Conservation (phyloP, 1,139 yeast species). For the Sugiyamaella novakii region DNA sequence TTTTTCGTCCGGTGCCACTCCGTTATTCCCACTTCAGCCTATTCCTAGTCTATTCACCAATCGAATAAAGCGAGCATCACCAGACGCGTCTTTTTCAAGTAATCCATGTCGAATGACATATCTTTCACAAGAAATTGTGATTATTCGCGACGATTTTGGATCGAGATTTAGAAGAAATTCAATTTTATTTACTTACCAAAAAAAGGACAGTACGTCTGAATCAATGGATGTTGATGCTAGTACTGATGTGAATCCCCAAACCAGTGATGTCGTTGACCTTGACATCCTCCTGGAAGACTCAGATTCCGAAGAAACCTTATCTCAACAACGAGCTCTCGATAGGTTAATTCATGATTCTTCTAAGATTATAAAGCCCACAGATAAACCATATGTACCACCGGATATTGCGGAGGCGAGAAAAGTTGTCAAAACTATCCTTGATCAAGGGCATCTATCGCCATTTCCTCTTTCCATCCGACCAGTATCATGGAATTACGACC, state of each 20-base stretch:
- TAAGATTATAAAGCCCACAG: slow-evolving; percentile 21
- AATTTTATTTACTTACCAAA: slow-evolving; percentile 50
- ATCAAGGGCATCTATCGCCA: slow-evolving; percentile 88
- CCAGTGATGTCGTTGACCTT: slow-evolving; percentile 18
- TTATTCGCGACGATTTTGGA: slow-evolving; percentile 70
- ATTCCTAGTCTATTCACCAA: slow-evolving; percentile 72
- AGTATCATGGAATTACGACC: slow-evolving; percentile 69
- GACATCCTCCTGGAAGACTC: slow-evolving; percentile 25
- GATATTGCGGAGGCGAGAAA: slow-evolving; percentile 69
- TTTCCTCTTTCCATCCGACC: slow-evolving; percentile 64
- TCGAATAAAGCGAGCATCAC: slow-evolving; percentile 64
- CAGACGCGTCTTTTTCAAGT: slow-evolving; percentile 67
- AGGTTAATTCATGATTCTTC: slow-evolving; percentile 28
- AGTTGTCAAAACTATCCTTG: slow-evolving; percentile 74
- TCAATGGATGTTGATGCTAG: slow-evolving; percentile 12
- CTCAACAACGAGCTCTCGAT: slow-evolving; percentile 29
- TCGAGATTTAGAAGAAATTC: slow-evolving; percentile 71
- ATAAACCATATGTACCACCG: slow-evolving; percentile 32
- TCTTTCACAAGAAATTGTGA: slow-evolving; percentile 77
- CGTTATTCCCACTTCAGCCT: slow-evolving; percentile 68
- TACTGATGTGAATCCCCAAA: slow-evolving; percentile 11
- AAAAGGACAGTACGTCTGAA: background rate
- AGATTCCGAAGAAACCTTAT: slow-evolving; percentile 25
- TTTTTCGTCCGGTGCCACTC: slow-evolving; percentile 64
- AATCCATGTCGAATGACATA: slow-evolving; percentile 82